Conservation (phyloP, 1,284 basidiomycete species). For the Ceratobasidium papillatum region DNA sequence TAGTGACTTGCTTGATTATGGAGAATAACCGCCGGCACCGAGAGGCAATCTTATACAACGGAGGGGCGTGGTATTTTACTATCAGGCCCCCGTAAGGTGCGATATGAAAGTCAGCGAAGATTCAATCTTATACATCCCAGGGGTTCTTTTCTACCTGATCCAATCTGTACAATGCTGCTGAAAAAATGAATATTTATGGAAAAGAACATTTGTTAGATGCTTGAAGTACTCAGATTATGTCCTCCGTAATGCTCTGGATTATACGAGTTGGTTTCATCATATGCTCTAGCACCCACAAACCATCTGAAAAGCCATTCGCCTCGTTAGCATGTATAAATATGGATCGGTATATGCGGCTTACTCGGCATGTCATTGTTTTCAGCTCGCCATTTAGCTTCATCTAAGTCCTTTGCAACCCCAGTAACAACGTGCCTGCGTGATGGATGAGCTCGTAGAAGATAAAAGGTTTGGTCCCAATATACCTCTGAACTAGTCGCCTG, state of each 20-base stretch:
- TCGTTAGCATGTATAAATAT: background rate
- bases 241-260: conserved; percentile 46
- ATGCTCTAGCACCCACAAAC: conserved; percentile 46
- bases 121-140: too few relatives aligned
- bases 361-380: conserved; percentile 80
- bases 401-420: conserved; percentile 71
- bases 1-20: conserved; percentile 18
- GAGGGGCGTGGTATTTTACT: conserved; percentile 9
- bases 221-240: background rate
- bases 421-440: conserved; percentile 71
- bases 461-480: background rate
- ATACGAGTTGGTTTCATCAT: conserved; percentile 48
- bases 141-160: background rate
- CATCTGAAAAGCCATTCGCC: conserved; percentile 43
- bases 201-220: background rate
- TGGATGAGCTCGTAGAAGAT: background rate
- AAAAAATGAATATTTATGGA: background rate
- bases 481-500: conserved; percentile 66
- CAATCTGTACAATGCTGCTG: background rate
- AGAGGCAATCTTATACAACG: conserved; percentile 13
- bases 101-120: background rate
- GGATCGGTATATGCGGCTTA: conserved; percentile 52
- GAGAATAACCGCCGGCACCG: conserved; percentile 6
- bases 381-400: conserved; percentile 75
- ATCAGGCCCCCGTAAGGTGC: conserved; percentile 10